phyloP scores from a whole-genome alignment of 2,329 filamentous ascomycete species.

The Colletotrichum tanaceti region DNA sequence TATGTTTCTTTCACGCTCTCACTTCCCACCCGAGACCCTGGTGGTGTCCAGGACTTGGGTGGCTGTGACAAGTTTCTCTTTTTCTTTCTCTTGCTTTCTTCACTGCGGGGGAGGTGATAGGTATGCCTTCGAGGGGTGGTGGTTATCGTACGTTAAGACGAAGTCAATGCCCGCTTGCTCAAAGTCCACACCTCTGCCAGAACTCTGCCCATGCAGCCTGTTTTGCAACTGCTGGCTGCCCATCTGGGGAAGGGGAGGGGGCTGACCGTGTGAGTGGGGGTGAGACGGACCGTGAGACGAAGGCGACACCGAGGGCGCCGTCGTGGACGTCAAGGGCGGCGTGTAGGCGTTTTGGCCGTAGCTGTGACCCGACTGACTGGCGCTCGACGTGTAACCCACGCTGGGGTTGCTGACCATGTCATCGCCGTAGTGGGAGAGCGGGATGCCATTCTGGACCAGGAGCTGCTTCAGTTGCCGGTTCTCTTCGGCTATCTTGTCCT shows the following conservation, averaged over 20 bases:
- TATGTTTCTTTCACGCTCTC: constrained; percentile 6
- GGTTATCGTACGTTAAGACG: constrained; percentile 82
- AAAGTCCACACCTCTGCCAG: constrained; percentile 69
- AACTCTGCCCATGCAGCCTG: constrained; percentile 44
- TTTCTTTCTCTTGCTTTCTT: constrained; percentile 43
- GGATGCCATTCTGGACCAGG: constrained; percentile 65
- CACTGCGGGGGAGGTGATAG: constrained; percentile 72
- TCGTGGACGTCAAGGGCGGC: constrained; percentile 59
- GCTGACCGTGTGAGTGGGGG: constrained; percentile 39
- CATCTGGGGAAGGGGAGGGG: constrained; percentile 42
- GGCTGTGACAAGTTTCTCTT: constrained; percentile 26
- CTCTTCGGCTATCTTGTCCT: constrained; percentile 80
- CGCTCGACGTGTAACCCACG: constrained; percentile 61
- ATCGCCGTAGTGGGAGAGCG: constrained; percentile 51
- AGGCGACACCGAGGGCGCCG: constrained; percentile 54
- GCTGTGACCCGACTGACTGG: constrained; percentile 70
- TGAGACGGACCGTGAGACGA: constrained; percentile 45
- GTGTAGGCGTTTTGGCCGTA: constrained; percentile 64
- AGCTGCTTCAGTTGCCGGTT: constrained; percentile 77
- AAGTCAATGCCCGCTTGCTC: constrained; percentile 90
- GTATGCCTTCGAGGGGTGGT: constrained; percentile 71
- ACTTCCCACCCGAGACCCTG: constrained; percentile 33
- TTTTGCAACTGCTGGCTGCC: constrained; percentile 48
- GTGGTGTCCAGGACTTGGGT: constrained; percentile 33
- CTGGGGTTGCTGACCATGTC: constrained; percentile 61